Base-by-base conservation (phyloP, 176 grass and related monocot genomes). In the Lolium multiflorum region DNA sequence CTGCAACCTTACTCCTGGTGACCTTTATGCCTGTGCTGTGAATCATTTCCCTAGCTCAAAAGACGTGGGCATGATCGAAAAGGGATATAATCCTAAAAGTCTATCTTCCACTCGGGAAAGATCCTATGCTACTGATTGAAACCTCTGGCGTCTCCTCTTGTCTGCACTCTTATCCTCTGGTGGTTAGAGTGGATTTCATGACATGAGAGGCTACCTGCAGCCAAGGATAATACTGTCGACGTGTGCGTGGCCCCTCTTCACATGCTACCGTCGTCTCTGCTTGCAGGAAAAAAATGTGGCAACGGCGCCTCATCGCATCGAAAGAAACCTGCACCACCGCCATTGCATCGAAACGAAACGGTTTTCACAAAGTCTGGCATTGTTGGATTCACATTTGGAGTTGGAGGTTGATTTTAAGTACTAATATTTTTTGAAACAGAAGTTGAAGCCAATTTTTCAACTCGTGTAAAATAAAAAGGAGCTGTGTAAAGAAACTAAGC, bases 191-290 rank as follows among this genome's bases (percentile, higher is more conserved):
- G 44, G 71, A 74, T 74, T 47, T 25, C 44, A 22, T 49, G 71
- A 74, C 71, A 50, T 47, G 71, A 74, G 71, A 74, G 71, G 44
- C 71, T 26, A 74, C 71, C 71, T 49, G 44, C 71, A 49, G 13
- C 69, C 4, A 72, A 22, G 69, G 69, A 64, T 64, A 72, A 46
- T 6, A 9, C 2, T 74, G 71, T 74, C 44, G 71, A 47, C 21
- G n/a, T 14, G 43, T 21, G 69, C 9, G 21, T 11, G 68, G 58
- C 58, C 58, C 58, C 21, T 22, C 21, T 61, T 47, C 69, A 22
- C 69, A 47, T 46, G 41, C 11, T 1, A 22, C 39, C 39, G 39
- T 73, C 70, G 70, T 8, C 18, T 48, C 44, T 11, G 70, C 43
- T 47, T 48, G 70, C 70, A 47, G 8, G 43, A 73, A 73, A 48